A percentile compares a stretch with the other conserved stretches of the same genome.
These are phyloP conservation scores for Cupressus sempervirens DNA, from an alignment of 75 land plant genomes.

Conservation along the genomic window DNA sequence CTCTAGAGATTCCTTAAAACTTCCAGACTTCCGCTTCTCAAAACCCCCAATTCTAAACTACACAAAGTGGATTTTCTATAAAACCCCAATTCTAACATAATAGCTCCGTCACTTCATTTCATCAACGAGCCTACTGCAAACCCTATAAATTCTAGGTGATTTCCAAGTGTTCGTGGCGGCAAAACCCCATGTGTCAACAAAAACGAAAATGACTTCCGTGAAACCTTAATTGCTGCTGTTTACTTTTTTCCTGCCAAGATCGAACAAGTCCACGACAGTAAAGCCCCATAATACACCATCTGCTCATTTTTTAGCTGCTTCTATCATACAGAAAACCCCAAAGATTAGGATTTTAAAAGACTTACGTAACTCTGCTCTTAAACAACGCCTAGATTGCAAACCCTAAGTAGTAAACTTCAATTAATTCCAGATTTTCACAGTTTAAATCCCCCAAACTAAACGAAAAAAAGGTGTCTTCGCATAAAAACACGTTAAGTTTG, in stretches of 20 bases:
- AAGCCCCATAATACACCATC: background rate
- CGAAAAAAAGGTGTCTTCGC: background rate
- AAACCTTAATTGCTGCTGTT: background rate
- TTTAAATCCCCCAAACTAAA: background rate
- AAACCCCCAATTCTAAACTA: background rate
- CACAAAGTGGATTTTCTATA: background rate
- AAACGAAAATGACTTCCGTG: background rate
- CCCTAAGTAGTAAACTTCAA: background rate
- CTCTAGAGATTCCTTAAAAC: background rate
- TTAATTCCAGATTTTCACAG: background rate
- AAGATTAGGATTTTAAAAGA: background rate
- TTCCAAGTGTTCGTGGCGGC: background rate
- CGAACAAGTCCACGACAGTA: background rate
- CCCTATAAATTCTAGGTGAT: background rate
- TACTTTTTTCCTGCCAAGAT: background rate
- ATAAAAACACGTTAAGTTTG: background rate
- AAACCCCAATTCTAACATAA: background rate
- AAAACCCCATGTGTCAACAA: background rate
- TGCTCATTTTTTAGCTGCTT: background rate
- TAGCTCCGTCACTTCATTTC: background rate
- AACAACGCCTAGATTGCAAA: background rate
- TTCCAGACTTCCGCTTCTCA: background rate
- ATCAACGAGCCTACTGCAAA: background rate
- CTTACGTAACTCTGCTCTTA: too few relatives aligned
- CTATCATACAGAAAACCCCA: background rate